Evolutionary conservation across 495 filamentous ascomycete species (phyloP).

Genomic region (Penicillium flavigenum): DNA sequence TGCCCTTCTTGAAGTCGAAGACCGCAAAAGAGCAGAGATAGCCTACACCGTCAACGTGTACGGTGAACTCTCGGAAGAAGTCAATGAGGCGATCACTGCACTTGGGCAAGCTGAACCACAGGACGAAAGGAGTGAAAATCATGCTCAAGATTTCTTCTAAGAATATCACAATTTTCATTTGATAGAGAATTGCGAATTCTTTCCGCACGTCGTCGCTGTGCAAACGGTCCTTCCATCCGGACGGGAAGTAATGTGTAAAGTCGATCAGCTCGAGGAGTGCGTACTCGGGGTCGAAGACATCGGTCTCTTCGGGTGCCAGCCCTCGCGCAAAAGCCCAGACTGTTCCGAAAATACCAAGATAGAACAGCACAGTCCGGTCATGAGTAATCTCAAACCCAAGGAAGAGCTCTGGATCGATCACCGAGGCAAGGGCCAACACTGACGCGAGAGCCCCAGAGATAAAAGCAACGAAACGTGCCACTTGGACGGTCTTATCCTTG

Average conservation of each 20-base stretch:
- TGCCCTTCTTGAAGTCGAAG: conserved; percentile 92
- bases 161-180: conserved; percentile 86
- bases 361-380: conserved; percentile 82
- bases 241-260: conserved; percentile 86
- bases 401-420: conserved; percentile 88
- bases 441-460: conserved; percentile 80
- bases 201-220: conserved; percentile 82
- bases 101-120: conserved; percentile 83
- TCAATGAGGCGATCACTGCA: conserved; percentile 92
- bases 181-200: conserved; percentile 86
- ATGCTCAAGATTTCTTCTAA: conserved; percentile 89
- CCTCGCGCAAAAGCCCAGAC: conserved; percentile 80
- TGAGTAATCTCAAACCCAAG: conserved; percentile 85
- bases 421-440: conserved; percentile 73
- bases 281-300: conserved; percentile 89
- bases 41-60: conserved; percentile 94
- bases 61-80: conserved; percentile 96
- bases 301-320: conserved; percentile 77
- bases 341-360: conserved; percentile 68
- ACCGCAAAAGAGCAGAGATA: conserved; percentile 96
- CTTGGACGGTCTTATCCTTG: conserved; percentile 84
- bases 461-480: conserved; percentile 81
- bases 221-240: conserved; percentile 81
- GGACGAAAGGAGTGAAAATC: conserved; percentile 84
- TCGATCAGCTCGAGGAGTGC: conserved; percentile 83